Conservation (phyloP, 75 land plant genomes). For the Picea sitchensis region DNA sequence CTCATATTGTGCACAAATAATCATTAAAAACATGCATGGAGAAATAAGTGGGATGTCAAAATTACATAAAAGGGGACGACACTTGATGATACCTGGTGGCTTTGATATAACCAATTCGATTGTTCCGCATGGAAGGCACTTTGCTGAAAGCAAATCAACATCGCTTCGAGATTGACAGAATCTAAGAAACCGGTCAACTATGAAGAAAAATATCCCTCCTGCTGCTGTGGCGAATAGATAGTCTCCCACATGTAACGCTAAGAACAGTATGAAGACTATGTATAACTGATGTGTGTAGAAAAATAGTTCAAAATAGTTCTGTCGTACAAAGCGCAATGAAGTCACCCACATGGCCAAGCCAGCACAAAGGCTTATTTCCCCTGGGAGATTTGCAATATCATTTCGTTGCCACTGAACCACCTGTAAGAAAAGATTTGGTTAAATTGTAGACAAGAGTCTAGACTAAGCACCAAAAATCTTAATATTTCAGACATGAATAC, state of each 20-base stretch:
- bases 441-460: background rate
- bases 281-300: conserved; percentile 93
- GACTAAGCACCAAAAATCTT: background rate
- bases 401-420: conserved; percentile 41
- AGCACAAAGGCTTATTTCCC: conserved; percentile 76
- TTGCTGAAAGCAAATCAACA: conserved; percentile 64
- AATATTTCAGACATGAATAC: background rate
- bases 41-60: no score
- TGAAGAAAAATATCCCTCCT: conserved; percentile 65
- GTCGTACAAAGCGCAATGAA: conserved; percentile 61
- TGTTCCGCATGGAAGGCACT: conserved; percentile 68
- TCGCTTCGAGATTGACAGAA: conserved; percentile 61
- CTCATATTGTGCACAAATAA: no score
- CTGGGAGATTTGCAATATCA: conserved; percentile 68
- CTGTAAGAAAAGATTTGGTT: conserved; percentile 18
- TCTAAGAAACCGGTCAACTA: conserved; percentile 82
- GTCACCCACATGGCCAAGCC: conserved; percentile 91
- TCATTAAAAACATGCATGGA: no score
- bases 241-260: conserved; percentile 72
- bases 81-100: conserved; percentile 39
- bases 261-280: conserved; percentile 67
- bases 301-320: conserved; percentile 71
- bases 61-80: no score
- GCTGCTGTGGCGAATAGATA: conserved; percentile 54
- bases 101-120: conserved; percentile 68